Evolutionary conservation across 176 grass and related monocot genomes (phyloP).

Genomic region (Cymbopogon citratus): DNA sequence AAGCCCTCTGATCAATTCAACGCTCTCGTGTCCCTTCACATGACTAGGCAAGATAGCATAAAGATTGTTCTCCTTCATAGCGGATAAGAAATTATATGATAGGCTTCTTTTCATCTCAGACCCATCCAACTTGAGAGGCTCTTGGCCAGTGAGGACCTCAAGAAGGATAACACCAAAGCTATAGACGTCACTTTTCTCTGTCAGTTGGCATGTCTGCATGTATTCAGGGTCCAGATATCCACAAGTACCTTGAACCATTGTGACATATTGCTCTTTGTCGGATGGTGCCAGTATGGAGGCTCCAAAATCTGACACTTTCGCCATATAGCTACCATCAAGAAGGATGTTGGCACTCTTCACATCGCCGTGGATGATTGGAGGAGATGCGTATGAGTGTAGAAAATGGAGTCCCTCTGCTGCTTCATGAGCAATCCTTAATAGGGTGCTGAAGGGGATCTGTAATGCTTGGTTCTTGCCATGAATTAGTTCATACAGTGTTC

Average conservation of each 20-base stretch:
- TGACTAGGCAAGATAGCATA: neutral
- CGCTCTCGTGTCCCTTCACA: constrained; percentile 25
- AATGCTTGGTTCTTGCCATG: constrained; percentile 24
- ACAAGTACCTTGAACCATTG: constrained; percentile 31
- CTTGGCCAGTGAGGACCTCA: constrained; percentile 24
- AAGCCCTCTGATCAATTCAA: neutral
- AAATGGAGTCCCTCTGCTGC: constrained; percentile 22
- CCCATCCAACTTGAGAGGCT: constrained; percentile 18
- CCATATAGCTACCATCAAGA: constrained; percentile 24
- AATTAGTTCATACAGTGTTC: constrained; percentile 16
- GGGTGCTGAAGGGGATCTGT: constrained; percentile 5
- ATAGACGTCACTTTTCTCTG: constrained; percentile 24
- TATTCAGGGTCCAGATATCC: constrained; percentile 35
- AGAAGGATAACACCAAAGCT: constrained; percentile 25
- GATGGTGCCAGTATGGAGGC: constrained; percentile 32
- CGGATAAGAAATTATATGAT: neutral
- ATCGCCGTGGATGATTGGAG: constrained; percentile 33
- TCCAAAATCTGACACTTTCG: constrained; percentile 34
- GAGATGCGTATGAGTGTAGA: constrained; percentile 2
- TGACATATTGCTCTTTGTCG: constrained; percentile 27
- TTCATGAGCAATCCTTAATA: constrained; percentile 35
- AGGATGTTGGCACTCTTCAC: constrained; percentile 32
- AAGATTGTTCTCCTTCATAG: constrained; percentile 30
- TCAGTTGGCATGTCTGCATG: constrained; percentile 35
- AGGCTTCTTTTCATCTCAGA: constrained; percentile 10